These are phyloP conservation scores for Teratosphaeria gauchensis DNA, from an alignment of 2,329 filamentous ascomycete species.

Conservation along the genomic window DNA sequence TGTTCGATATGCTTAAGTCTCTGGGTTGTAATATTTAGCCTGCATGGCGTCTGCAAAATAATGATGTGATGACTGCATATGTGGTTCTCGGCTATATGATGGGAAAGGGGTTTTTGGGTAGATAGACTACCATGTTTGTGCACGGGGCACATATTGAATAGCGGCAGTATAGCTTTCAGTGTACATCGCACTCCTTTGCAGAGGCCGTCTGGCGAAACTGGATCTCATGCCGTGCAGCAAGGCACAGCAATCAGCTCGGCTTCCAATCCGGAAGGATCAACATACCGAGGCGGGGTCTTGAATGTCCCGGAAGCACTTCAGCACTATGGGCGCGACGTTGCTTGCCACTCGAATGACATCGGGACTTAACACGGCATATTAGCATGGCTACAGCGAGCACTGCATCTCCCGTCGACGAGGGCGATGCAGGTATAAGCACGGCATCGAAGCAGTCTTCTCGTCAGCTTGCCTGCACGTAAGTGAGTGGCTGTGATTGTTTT, in stretches of 20 bases:
- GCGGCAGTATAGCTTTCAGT: background rate
- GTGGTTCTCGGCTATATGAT: too few relatives aligned
- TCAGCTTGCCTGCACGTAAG: background rate
- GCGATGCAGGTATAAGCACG: background rate
- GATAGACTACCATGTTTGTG: background rate
- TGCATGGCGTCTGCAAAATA: background rate
- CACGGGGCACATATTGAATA: background rate
- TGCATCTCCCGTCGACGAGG: too few relatives aligned
- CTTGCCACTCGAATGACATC: too few relatives aligned
- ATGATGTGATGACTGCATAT: too few relatives aligned
- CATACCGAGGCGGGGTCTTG: too few relatives aligned
- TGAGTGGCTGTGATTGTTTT: background rate
- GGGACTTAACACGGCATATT: too few relatives aligned
- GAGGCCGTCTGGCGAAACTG: background rate
- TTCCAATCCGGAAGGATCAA: too few relatives aligned
- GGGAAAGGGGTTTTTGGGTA: background rate
- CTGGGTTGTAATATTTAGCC: background rate
- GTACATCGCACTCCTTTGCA: background rate
- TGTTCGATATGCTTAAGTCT: slow-evolving; percentile 13
- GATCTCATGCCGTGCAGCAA: background rate
- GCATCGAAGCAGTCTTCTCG: background rate
- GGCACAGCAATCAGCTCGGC: too few relatives aligned
- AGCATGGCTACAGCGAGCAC: too few relatives aligned
- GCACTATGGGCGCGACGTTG: too few relatives aligned
- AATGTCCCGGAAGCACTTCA: too few relatives aligned